A percentile compares a stretch with the other conserved stretches of the same genome.
phyloP scores from a whole-genome alignment of 176 grass and related monocot genomes.

The Calamus simplicifolius region DNA sequence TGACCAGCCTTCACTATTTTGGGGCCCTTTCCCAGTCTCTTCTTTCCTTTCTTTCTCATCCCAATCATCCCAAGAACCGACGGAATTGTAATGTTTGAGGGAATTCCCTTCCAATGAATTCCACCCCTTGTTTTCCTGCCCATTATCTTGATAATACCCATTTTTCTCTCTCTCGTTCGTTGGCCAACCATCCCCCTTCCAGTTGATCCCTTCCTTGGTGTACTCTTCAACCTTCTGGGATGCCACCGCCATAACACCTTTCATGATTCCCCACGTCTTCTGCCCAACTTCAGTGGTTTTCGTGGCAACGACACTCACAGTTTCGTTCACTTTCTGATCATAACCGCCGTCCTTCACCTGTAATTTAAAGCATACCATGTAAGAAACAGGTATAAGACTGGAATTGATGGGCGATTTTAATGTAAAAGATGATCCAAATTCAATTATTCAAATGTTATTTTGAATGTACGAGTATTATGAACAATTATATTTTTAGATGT shows the following conservation, averaged over 20 bases:
- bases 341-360: constrained; percentile 91
- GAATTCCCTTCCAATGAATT: constrained; percentile 42
- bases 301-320: constrained; percentile 72
- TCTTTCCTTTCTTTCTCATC: constrained; percentile 53
- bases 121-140: constrained; percentile 33
- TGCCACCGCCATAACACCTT: constrained; percentile 77
- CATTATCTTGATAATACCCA: constrained; percentile 59
- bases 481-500: too few relatives aligned
- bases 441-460: too few relatives aligned
- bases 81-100: constrained; percentile 40
- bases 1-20: constrained; percentile 54
- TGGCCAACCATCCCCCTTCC: constrained; percentile 67
- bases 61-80: constrained; percentile 87
- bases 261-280: constrained; percentile 96
- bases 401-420: too few relatives aligned
- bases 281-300: constrained; percentile 91
- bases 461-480: too few relatives aligned
- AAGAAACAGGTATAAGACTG: too few relatives aligned
- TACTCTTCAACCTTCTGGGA: constrained; percentile 94
- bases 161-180: constrained; percentile 33
- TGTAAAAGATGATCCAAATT: too few relatives aligned
- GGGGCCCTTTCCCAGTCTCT: constrained; percentile 31
- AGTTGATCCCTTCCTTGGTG: constrained; percentile 69
- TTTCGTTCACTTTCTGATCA: constrained; percentile 97
- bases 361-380: constrained; percentile 27